phyloP scores from a whole-genome alignment of 2,329 filamentous ascomycete genomes.

The Hymenoscyphus fructigenus region DNA sequence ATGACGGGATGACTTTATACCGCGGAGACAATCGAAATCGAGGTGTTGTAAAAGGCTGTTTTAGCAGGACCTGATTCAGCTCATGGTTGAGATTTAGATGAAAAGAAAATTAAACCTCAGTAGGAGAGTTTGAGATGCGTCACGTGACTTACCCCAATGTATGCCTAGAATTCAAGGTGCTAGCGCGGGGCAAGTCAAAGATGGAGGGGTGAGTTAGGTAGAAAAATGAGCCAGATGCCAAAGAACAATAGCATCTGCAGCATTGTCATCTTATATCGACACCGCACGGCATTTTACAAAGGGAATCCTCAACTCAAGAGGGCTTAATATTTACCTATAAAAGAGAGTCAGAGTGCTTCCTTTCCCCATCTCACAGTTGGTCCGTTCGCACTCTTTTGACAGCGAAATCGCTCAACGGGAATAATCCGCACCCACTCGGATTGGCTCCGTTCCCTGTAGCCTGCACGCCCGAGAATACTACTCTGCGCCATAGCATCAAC shows the following conservation, averaged over 20 bases:
- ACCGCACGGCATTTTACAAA: neutral
- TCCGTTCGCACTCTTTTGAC: neutral
- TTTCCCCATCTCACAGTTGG: neutral
- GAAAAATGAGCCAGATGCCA: neutral
- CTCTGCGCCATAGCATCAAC: neutral
- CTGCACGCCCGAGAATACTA: neutral
- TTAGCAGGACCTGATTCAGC: no score
- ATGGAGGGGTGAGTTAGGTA: neutral
- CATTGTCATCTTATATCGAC: neutral
- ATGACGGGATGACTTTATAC: no score
- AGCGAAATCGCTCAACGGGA: conserved; percentile 2
- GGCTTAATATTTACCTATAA: neutral
- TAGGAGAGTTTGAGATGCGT: no score
- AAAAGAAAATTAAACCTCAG: no score
- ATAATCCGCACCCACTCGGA: neutral
- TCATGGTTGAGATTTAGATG: neutral
- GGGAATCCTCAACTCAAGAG: neutral
- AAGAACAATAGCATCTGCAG: neutral
- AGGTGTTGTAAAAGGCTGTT: no score
- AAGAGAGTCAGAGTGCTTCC: neutral
- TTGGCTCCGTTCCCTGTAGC: neutral
- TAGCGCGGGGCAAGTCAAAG: neutral
- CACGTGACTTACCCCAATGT: neutral
- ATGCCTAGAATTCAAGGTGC: neutral
- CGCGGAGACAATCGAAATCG: no score